Percentiles rank a stretch among this genome's conserved stretches.
phyloP scores from a whole-genome alignment of 2,329 filamentous ascomycete genomes.

The Pestalotiopsis sp. region DNA sequence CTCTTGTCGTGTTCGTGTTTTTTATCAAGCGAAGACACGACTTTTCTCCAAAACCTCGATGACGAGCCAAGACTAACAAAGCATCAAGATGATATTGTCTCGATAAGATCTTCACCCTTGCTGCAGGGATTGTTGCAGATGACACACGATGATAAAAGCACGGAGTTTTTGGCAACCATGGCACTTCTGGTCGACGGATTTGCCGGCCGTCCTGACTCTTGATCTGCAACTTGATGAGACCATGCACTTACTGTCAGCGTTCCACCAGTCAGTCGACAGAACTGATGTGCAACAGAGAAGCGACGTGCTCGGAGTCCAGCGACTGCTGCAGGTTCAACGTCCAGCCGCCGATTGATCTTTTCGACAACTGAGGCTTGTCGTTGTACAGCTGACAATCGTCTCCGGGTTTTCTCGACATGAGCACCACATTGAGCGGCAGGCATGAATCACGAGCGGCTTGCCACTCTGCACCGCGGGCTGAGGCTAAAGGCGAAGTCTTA shows the following conservation, averaged over 20 bases:
- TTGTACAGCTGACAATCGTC: background rate
- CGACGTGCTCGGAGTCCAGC: background rate
- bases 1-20: too few species aligned
- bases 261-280: background rate
- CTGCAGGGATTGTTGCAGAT: background rate
- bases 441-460: background rate
- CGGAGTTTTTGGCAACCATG: background rate
- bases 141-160: background rate
- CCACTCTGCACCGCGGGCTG: background rate
- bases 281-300: background rate
- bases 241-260: background rate
- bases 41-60: too few species aligned
- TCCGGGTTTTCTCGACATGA: background rate
- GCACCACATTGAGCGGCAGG: background rate
- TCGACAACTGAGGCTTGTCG: background rate
- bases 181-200: slow-evolving; percentile 1
- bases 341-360: background rate
- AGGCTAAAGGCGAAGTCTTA: background rate
- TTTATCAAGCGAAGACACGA: too few species aligned
- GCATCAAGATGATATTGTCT: background rate
- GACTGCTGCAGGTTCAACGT: background rate
- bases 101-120: background rate
- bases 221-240: background rate
- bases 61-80: too few species aligned
- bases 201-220: background rate